These are phyloP conservation scores for Alternaria panax DNA, from an alignment of 2,329 filamentous ascomycete species.

Conservation along the genomic window DNA sequence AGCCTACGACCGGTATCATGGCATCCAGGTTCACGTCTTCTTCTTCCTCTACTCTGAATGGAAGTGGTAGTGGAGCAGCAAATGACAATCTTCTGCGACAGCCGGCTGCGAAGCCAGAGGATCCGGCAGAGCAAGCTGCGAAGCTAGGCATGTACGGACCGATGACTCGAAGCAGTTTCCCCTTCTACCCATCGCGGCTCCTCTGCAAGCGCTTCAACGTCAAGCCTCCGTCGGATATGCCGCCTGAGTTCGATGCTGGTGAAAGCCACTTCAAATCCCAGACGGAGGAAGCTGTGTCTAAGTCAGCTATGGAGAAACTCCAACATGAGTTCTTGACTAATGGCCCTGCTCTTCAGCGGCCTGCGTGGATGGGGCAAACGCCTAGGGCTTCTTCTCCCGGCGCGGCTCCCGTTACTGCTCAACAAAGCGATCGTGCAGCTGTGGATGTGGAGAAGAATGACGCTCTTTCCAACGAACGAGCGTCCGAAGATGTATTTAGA, in stretches of 20 bases:
- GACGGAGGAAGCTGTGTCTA: slow-evolving; percentile 59
- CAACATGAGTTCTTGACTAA: slow-evolving; percentile 40
- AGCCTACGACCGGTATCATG: slow-evolving; percentile 90
- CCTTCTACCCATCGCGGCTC: slow-evolving; percentile 82
- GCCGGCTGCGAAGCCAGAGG: slow-evolving; percentile 66
- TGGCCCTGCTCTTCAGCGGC: slow-evolving; percentile 39
- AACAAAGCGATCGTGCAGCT: slow-evolving; percentile 31
- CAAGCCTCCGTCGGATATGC: slow-evolving; percentile 73
- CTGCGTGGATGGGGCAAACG: slow-evolving; percentile 36
- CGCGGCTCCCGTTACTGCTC: slow-evolving; percentile 2
- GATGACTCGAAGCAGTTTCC: slow-evolving; percentile 75
- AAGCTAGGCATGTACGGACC: slow-evolving; percentile 91
- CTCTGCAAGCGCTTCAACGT: slow-evolving; percentile 97
- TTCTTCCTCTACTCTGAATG: slow-evolving; percentile 43
- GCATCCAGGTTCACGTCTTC: slow-evolving; percentile 85
- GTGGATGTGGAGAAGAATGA: slow-evolving; percentile 80
- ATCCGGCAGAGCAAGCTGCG: slow-evolving; percentile 86
- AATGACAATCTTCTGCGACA: slow-evolving; percentile 53
- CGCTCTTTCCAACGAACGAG: slow-evolving; percentile 74
- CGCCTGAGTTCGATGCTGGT: slow-evolving; percentile 54
- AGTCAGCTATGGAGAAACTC: slow-evolving; percentile 58
- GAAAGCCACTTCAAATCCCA: slow-evolving; percentile 32
- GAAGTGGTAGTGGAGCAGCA: slow-evolving; percentile 25
- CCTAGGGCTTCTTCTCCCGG: background rate
- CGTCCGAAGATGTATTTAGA: slow-evolving; percentile 82